These are phyloP conservation scores for Gloeopeniophorella convolvens DNA, from an alignment of 768 basidiomycete species.

Conservation along the genomic window DNA sequence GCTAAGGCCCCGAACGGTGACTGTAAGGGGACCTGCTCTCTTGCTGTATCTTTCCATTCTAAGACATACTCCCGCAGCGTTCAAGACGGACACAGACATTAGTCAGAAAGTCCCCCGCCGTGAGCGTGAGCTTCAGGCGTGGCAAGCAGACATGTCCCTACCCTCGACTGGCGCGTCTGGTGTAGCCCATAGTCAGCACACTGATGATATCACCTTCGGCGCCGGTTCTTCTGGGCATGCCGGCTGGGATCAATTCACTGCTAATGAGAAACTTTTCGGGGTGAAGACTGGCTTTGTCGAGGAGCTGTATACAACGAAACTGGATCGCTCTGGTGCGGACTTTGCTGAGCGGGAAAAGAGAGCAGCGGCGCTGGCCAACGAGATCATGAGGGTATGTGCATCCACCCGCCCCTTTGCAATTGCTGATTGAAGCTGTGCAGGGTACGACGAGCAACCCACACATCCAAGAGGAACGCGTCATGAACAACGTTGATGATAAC, in stretches of 20 bases:
- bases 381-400: constrained; percentile 75
- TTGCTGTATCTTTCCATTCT: not conserved
- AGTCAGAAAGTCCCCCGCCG: constrained; percentile 45
- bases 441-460: constrained; percentile 68
- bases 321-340: constrained; percentile 78
- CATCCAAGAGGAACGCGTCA: constrained; percentile 80
- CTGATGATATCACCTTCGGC: constrained; percentile 71
- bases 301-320: constrained; percentile 88
- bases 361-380: constrained; percentile 83
- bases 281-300: constrained; percentile 90
- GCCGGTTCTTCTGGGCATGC: constrained; percentile 36
- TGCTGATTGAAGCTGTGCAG: constrained; percentile 32
- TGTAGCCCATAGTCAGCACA: constrained; percentile 27
- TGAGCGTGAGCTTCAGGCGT: constrained; percentile 78
- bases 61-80: constrained; percentile 36
- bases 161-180: constrained; percentile 26
- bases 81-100: constrained; percentile 81
- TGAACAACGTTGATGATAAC: constrained; percentile 47
- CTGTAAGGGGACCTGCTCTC: constrained; percentile 40
- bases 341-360: constrained; percentile 84
- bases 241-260: constrained; percentile 90
- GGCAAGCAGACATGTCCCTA: constrained; percentile 46
- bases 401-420: not conserved
- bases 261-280: constrained; percentile 90
- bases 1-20: constrained; percentile 63